Evolutionary conservation across 495 filamentous ascomycete genomes (phyloP).

Genomic region (Penicillium atrosanguineum): DNA sequence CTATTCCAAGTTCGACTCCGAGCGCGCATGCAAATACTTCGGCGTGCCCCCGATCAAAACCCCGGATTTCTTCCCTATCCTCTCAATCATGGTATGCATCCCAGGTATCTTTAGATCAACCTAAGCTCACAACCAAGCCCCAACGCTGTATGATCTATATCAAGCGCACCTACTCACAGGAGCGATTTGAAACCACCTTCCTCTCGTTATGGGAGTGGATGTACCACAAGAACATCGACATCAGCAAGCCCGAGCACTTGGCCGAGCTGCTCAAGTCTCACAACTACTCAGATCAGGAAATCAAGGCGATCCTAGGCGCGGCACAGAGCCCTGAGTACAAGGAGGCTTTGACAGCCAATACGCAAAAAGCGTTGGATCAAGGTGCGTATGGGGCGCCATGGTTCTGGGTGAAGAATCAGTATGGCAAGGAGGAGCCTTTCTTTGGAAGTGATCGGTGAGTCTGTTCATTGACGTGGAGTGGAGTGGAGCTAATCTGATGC

Average conservation of each 20-base stretch:
- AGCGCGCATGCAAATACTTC: conserved; percentile 55
- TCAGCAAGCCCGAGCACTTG: conserved; percentile 47
- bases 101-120: not conserved
- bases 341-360: conserved; percentile 54
- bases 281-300: conserved; percentile 38
- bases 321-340: conserved; percentile 54
- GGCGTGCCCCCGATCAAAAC: conserved; percentile 43
- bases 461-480: conserved; percentile 16
- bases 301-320: conserved; percentile 50
- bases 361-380: conserved; percentile 52
- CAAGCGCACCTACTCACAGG: conserved; percentile 46
- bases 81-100: conserved; percentile 40
- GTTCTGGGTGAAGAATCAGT: conserved; percentile 64
- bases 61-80: conserved; percentile 52
- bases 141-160: conserved; percentile 65
- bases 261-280: conserved; percentile 29
- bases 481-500: conserved; percentile 3
- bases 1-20: conserved; percentile 53
- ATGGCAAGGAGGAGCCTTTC: conserved; percentile 62
- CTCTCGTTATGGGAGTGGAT: conserved; percentile 44
- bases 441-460: conserved; percentile 72
- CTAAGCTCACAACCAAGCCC: conserved; percentile 26
- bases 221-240: conserved; percentile 45
- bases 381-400: conserved; percentile 77
- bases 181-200: conserved; percentile 44